A percentile compares a stretch with the other conserved stretches of the same genome.
Conservation (phyloP, 345 rosid species). For the Populus deltoides region DNA sequence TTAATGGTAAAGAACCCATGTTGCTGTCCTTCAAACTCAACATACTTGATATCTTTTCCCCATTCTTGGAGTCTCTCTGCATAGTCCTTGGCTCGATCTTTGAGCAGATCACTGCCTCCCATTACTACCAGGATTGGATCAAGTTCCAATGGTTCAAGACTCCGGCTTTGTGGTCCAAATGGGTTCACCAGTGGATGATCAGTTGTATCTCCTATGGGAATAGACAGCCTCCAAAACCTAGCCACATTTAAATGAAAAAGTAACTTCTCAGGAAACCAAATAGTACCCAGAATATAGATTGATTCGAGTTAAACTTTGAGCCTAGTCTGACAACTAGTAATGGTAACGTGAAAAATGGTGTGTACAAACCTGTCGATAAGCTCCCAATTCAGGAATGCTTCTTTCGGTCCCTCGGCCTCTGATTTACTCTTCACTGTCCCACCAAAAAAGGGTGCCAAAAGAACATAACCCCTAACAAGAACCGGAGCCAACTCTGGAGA, state of each 20-base stretch:
- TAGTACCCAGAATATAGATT: too few relatives aligned
- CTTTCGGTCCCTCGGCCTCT: slow-evolving; percentile 59
- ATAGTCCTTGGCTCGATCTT: slow-evolving; percentile 46
- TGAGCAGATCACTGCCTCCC: slow-evolving; percentile 54
- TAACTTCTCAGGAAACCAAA: not conserved
- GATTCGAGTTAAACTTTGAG: too few relatives aligned
- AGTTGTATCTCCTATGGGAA: slow-evolving; percentile 48
- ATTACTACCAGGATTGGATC: slow-evolving; percentile 51
- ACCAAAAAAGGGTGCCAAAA: slow-evolving; percentile 57
- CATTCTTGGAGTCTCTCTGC: slow-evolving; percentile 32
- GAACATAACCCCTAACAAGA: slow-evolving; percentile 43
- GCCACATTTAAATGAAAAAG: not conserved
- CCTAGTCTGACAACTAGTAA: too few relatives aligned
- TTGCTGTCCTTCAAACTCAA: slow-evolving; percentile 49
- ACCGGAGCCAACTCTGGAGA: slow-evolving; percentile 50
- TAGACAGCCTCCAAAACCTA: slow-evolving; percentile 61
- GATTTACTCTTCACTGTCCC: slow-evolving; percentile 37
- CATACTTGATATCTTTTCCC: slow-evolving; percentile 50
- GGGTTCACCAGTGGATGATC: slow-evolving; percentile 64
- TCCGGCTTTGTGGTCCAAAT: slow-evolving; percentile 43
- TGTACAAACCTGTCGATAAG: slow-evolving; percentile 52
- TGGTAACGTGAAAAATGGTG: not conserved
- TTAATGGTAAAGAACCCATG: slow-evolving; percentile 62
- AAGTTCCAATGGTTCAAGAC: slow-evolving; percentile 28
- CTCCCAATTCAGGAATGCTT: slow-evolving; percentile 55